phyloP scores from a whole-genome alignment of 495 filamentous ascomycete species.

The Xylaria cubensis region DNA sequence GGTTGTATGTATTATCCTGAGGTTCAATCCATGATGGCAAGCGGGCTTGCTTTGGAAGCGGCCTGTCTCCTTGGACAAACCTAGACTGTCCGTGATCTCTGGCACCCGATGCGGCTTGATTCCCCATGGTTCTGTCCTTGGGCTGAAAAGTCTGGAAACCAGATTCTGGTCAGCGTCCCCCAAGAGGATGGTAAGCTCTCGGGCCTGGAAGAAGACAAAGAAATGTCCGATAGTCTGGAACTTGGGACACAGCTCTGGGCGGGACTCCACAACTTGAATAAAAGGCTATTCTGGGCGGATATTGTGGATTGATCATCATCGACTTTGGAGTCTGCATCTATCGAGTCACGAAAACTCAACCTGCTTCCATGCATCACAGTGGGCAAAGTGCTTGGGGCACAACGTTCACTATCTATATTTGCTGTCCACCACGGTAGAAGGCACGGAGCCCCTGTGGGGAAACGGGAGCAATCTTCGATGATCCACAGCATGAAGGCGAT shows the following conservation, averaged over 20 bases:
- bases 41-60: neutral
- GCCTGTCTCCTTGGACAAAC: neutral
- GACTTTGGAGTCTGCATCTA: conserved; percentile 9
- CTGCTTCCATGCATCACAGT: neutral
- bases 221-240: conserved; percentile 37
- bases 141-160: conserved; percentile 29
- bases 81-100: conserved; percentile 19
- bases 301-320: conserved; percentile 8
- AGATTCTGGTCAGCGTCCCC: conserved; percentile 33
- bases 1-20: conserved; percentile 1
- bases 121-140: neutral
- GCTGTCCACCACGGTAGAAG: conserved; percentile 13
- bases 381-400: neutral
- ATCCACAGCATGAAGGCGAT: conserved; percentile 22
- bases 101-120: conserved; percentile 5
- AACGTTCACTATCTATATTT: neutral
- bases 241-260: conserved; percentile 28
- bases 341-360: conserved; percentile 13
- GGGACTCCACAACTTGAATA: conserved; percentile 26
- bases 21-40: conserved; percentile 18
- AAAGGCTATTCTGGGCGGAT: conserved; percentile 14
- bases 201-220: conserved; percentile 21
- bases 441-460: neutral
- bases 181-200: conserved; percentile 37
- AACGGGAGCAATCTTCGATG: conserved; percentile 23